A percentile compares a stretch with the other conserved stretches of the same genome.
These are phyloP conservation scores for Metschnikowia anglica DNA, from an alignment of 805 yeast species.

Conservation along the genomic window DNA sequence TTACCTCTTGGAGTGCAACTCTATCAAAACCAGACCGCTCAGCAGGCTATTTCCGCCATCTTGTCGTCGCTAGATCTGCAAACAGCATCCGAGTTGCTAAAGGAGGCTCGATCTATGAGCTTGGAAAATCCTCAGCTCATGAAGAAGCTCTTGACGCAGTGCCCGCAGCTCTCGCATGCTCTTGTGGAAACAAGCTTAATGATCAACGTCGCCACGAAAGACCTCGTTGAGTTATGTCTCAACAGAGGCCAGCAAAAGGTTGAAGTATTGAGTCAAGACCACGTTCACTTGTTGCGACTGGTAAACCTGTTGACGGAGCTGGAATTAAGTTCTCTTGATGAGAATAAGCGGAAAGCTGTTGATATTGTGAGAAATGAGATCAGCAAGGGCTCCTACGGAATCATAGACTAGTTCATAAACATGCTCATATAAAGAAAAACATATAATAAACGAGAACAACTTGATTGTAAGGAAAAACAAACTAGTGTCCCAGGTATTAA, in stretches of 20 bases:
- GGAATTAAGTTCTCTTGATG: slow-evolving; percentile 32
- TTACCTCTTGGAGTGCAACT: slow-evolving; percentile 44
- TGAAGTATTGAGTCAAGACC: slow-evolving; percentile 32
- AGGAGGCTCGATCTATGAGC: slow-evolving; percentile 22
- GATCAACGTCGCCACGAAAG: slow-evolving; percentile 35
- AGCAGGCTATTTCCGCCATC: slow-evolving; percentile 41
- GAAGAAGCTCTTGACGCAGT: slow-evolving; percentile 56
- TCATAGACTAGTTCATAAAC: slow-evolving; percentile 17
- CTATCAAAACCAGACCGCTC: slow-evolving; percentile 39
- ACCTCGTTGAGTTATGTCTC: slow-evolving; percentile 37
- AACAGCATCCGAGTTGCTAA: slow-evolving; percentile 51
- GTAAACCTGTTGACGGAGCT: slow-evolving; percentile 30
- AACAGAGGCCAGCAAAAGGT: slow-evolving; percentile 33
- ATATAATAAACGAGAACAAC: too few relatives aligned
- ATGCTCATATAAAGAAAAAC: too few relatives aligned
- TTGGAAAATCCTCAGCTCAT: slow-evolving; percentile 55
- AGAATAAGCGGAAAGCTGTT: slow-evolving; percentile 20
- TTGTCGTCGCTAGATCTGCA: slow-evolving; percentile 47
- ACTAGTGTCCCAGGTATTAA: too few relatives aligned
- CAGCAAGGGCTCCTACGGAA: slow-evolving; percentile 26
- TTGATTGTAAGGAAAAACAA: too few relatives aligned
- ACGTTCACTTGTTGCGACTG: slow-evolving; percentile 31
- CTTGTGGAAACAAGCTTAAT: slow-evolving; percentile 65
- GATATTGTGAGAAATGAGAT: slow-evolving; percentile 21
- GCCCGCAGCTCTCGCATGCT: slow-evolving; percentile 83